A percentile compares a stretch with the other conserved stretches of the same genome.
Evolutionary conservation across 192 early-diverging fungal genomes (phyloP).

Genomic region (Cetraspora pellucida): DNA sequence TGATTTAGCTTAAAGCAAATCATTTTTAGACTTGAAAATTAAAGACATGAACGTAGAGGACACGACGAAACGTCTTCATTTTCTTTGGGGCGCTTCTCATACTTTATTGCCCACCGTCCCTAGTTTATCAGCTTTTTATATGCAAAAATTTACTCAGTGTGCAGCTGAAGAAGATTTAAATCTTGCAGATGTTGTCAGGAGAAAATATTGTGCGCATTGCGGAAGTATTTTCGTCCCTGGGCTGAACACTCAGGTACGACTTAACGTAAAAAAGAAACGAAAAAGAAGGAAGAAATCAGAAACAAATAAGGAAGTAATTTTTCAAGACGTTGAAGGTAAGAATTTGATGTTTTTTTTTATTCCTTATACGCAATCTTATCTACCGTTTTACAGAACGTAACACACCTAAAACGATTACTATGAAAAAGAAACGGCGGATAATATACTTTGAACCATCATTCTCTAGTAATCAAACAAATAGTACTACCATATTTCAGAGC

Average conservation of each 20-base stretch:
- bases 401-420: too few relatives aligned
- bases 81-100: slow-evolving; percentile 53
- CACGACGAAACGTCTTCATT: slow-evolving; percentile 37
- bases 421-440: slow-evolving; percentile 22
- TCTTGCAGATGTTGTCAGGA: slow-evolving; percentile 47
- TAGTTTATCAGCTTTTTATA: slow-evolving; percentile 46
- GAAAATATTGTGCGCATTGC: slow-evolving; percentile 46
- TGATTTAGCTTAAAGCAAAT: too few relatives aligned
- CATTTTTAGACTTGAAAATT: too few relatives aligned
- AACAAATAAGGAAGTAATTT: slow-evolving; percentile 33
- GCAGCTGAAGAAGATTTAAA: slow-evolving; percentile 41
- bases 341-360: too few relatives aligned
- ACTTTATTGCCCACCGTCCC: slow-evolving; percentile 41
- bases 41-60: not conserved
- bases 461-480: not conserved
- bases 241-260: slow-evolving; percentile 42
- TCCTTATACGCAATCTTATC: too few relatives aligned
- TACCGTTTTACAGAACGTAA: too few relatives aligned
- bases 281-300: slow-evolving; percentile 24
- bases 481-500: slow-evolving; percentile 11
- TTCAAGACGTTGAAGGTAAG: not conserved
- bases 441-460: slow-evolving; percentile 19
- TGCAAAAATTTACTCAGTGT: slow-evolving; percentile 46
- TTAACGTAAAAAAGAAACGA: slow-evolving; percentile 35
- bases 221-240: slow-evolving; percentile 51